A percentile compares a stretch with the other conserved stretches of the same genome.
Evolutionary conservation across 768 basidiomycete species (phyloP).

Genomic region (Rhizopogon vesiculosus): DNA sequence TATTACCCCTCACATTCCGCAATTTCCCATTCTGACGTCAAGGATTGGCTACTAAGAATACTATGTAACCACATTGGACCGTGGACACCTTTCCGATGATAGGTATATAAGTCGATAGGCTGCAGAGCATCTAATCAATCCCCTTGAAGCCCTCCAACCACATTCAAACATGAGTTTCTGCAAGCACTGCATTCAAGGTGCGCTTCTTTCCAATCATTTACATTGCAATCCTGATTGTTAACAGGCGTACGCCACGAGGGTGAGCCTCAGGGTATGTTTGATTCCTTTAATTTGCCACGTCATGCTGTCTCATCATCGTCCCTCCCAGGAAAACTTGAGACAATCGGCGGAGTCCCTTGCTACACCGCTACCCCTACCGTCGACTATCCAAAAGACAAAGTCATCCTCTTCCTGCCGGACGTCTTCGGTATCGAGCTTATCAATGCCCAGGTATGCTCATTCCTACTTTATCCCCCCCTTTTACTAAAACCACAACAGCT

Average conservation of each 20-base stretch:
- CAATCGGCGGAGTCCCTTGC: conserved; percentile 41
- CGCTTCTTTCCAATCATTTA: conserved; percentile 2
- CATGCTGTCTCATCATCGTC: not conserved
- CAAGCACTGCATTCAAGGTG: conserved; percentile 52
- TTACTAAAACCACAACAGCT: conserved; percentile 14
- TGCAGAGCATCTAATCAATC: not conserved
- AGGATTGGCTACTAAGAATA: not conserved
- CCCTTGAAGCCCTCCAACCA: not conserved
- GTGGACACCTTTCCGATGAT: not conserved
- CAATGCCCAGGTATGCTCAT: conserved; percentile 37
- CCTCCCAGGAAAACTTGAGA: conserved; percentile 39
- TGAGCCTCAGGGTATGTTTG: conserved; percentile 33
- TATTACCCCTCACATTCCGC: not conserved
- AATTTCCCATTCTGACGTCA: not conserved
- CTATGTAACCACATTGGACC: not conserved
- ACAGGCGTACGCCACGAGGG: conserved; percentile 51
- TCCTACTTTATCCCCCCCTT: not conserved
- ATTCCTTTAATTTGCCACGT: not conserved
- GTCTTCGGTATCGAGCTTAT: conserved; percentile 44
- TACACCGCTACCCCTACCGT: conserved; percentile 51
- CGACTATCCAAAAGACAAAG: conserved; percentile 52
- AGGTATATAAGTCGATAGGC: not conserved
- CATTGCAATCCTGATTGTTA: not conserved
- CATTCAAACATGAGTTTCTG: conserved; percentile 43
- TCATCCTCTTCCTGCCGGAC: conserved; percentile 50